These are phyloP conservation scores for Dendrobium huoshanense DNA, from an alignment of 106 monocot species.

Conservation along the genomic window DNA sequence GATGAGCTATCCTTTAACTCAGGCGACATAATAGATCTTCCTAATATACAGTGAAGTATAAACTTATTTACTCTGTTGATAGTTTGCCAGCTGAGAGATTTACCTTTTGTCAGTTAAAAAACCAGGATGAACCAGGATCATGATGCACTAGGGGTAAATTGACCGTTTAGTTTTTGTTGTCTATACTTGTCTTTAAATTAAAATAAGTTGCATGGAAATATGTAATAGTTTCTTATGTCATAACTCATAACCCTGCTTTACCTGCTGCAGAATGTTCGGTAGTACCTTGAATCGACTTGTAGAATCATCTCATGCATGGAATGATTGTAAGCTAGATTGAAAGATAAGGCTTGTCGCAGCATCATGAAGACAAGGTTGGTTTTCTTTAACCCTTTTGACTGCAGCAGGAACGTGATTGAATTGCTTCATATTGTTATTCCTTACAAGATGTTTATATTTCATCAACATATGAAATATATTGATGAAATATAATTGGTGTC, in stretches of 20 bases:
- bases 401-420: not conserved
- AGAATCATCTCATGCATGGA: not conserved
- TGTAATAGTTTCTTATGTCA: not conserved
- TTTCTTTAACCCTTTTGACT: not conserved
- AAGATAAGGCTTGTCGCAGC: not conserved
- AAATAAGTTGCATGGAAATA: not conserved
- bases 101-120: not conserved
- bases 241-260: not conserved
- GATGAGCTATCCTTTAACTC: not conserved
- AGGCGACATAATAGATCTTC: not conserved
- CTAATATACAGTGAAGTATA: not conserved
- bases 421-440: not conserved
- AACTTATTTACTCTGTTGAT: not conserved
- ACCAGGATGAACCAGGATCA: not conserved
- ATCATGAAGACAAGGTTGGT: slow-evolving; percentile 2
- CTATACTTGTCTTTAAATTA: not conserved
- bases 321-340: not conserved
- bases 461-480: not conserved
- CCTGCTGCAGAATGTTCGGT: not conserved
- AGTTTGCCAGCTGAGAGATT: not conserved
- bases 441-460: not conserved
- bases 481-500: not conserved
- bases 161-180: not conserved
- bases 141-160: not conserved
- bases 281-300: not conserved